These are phyloP conservation scores for Gonapodya sp. DNA, from an alignment of 192 early-diverging fungal genomes.

Conservation along the genomic window DNA sequence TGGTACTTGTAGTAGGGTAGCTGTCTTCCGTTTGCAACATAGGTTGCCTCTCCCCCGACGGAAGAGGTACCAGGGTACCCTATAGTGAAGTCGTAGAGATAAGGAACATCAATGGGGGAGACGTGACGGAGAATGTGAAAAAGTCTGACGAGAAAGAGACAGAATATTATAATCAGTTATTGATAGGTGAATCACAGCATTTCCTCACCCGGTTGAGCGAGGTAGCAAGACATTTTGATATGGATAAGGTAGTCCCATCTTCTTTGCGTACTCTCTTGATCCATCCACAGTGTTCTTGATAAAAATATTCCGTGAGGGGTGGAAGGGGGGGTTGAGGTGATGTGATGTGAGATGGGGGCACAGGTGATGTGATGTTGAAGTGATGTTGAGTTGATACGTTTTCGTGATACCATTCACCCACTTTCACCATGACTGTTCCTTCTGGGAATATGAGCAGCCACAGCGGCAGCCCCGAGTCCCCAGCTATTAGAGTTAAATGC, in stretches of 20 bases:
- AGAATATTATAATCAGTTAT: constrained; percentile 16
- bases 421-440: constrained; percentile 65
- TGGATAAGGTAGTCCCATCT: constrained; percentile 27
- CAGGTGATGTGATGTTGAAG: too few species aligned
- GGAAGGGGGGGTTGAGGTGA: too few species aligned
- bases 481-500: not conserved
- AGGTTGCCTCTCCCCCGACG: constrained; percentile 22
- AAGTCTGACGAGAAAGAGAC: not conserved
- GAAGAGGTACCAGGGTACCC: constrained; percentile 69
- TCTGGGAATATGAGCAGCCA: constrained; percentile 96
- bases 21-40: constrained; percentile 18
- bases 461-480: constrained; percentile 40
- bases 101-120: constrained; percentile 53
- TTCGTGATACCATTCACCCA: not conserved
- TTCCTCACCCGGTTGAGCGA: constrained; percentile 68
- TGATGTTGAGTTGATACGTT: too few species aligned
- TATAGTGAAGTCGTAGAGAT: constrained; percentile 82
- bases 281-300: constrained; percentile 50
- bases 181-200: too few species aligned
- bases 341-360: too few species aligned
- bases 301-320: not conserved
- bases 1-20: constrained; percentile 80
- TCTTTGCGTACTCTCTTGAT: constrained; percentile 61
- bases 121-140: not conserved
- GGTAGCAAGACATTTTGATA: constrained; percentile 68